Evolutionary conservation across 78 protist genomes (phyloP).

Genomic region (Dictyostelium brefeldianum): DNA sequence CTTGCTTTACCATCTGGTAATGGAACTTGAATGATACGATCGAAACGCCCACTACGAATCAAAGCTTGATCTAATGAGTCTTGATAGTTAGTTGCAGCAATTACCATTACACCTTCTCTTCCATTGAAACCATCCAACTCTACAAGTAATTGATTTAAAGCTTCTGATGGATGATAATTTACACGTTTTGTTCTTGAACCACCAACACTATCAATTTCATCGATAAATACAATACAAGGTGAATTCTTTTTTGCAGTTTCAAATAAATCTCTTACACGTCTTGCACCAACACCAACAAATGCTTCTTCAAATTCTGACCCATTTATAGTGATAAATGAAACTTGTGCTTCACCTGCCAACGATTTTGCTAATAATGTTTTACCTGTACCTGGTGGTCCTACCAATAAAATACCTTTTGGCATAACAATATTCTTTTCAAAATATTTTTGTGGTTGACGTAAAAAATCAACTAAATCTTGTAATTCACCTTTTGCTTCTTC

Average conservation of each 20-base stretch:
- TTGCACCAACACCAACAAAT: conserved; percentile 98
- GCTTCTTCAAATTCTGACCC: conserved; percentile 97
- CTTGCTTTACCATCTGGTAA: conserved; percentile 92
- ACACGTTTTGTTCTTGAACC: conserved; percentile 81
- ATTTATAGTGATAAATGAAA: conserved; percentile 90
- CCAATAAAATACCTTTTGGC: conserved; percentile 94
- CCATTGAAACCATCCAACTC: conserved; percentile 92
- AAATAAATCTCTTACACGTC: conserved; percentile 96
- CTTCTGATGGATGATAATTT: conserved; percentile 83
- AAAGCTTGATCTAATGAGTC: conserved; percentile 94
- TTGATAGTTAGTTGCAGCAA: conserved; percentile 97
- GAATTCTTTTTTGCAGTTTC: conserved; percentile 83
- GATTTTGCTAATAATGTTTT: conserved; percentile 97
- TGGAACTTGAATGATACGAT: conserved; percentile 86
- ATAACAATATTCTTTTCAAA: conserved; percentile 88
- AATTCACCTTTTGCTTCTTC: conserved; percentile 94
- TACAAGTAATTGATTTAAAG: conserved; percentile 95
- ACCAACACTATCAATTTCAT: conserved; percentile 98
- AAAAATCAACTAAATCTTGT: conserved; percentile 89
- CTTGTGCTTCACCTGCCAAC: conserved; percentile 96
- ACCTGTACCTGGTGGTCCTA: conserved; percentile 98
- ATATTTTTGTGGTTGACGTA: conserved; percentile 90
- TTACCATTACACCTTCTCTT: conserved; percentile 91
- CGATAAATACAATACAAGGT: conserved; percentile 97
- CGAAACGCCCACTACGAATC: conserved; percentile 96